Evolutionary conservation across 371 early-diverging fungal species (phyloP), one percentile per base, ranked within the genome.

Genomic region (Lichtheimia corymbifera): DNA sequence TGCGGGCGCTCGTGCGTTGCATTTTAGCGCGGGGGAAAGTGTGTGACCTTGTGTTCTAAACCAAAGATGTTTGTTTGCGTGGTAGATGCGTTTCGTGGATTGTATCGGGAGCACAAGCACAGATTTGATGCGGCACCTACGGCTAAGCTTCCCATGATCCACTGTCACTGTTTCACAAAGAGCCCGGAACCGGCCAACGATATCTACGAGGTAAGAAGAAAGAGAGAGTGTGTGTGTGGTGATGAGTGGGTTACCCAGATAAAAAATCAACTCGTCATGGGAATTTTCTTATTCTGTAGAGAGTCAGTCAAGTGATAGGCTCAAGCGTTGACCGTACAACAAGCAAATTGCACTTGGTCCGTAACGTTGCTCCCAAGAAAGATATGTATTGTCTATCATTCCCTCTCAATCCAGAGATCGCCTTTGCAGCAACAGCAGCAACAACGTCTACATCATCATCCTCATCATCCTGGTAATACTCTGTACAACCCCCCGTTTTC

Each of bases 351-450:
- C 88, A 91, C 62, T 85, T 80, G 64, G 98, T 99, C 2, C 87
- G 98, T 25, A 91, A 88, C 55, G 99, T 99, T 0, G 97, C 99
- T 2, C 99, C 99, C 2, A 95, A 94, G 62, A 99, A 97, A 81
- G 95, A 97, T 50, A 98, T 99, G 99, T 90, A 92, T 67, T 98
- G 99, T 65, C 74, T 97, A 43, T 90, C 93, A 5, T 93, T 99
- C 68, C 79, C 80, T 14, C 67, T 95, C 44, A 88, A 84, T 30
- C 68, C 78, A 11, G 84, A 79, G 17, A 70, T 88, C 11, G 86
- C 85, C 12, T 84, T 86, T 72, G 79, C 77, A 22, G 9, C 59
- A 15, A 55, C 51, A 49, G 51, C 53, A 51, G 22, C 40, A 30
- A 15, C n/a, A 54, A 22, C 47, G 55, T 42, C 55, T 27, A 4